A percentile compares a stretch with the other conserved stretches of the same genome.
Conservation (phyloP, 768 basidiomycete genomes). For the Lanmaoa rubissima region DNA sequence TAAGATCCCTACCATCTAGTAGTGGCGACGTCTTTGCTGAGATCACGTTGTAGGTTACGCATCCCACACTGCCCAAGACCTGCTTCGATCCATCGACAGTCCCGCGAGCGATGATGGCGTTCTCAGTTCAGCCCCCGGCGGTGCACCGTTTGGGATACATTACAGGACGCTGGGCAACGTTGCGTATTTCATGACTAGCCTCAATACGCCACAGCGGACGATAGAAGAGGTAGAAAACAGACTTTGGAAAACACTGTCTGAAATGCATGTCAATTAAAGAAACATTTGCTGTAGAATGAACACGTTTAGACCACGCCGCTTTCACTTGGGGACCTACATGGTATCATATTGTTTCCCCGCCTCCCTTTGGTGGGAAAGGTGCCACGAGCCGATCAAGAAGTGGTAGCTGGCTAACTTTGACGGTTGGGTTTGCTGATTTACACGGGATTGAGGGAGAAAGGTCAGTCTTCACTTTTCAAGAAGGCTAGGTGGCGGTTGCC, state of each 20-base stretch:
- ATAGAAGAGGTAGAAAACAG: conserved; percentile 62
- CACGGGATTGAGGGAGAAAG: background rate
- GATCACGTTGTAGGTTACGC: conserved; percentile 42
- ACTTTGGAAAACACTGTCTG: conserved; percentile 45
- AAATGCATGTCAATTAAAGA: background rate
- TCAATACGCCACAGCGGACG: conserved; percentile 60
- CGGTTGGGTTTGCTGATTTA: background rate
- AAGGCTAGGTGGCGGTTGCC: background rate
- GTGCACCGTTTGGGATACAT: conserved; percentile 68
- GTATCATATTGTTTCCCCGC: background rate
- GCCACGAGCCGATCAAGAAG: no score
- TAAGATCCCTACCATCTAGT: conserved; percentile 29
- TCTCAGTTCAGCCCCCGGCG: conserved; percentile 47
- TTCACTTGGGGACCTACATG: background rate
- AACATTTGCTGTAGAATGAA: no score
- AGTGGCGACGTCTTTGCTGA: background rate
- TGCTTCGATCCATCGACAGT: conserved; percentile 54
- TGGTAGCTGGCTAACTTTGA: no score
- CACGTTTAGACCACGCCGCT: background rate
- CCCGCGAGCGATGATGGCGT: conserved; percentile 20
- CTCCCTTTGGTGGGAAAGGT: background rate
- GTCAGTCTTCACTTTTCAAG: background rate
- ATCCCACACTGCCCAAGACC: conserved; percentile 61
- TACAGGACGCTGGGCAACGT: conserved; percentile 88
- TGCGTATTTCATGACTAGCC: conserved; percentile 89